phyloP scores from a whole-genome alignment of 2,329 filamentous ascomycete genomes.

The Nemania serpens region DNA sequence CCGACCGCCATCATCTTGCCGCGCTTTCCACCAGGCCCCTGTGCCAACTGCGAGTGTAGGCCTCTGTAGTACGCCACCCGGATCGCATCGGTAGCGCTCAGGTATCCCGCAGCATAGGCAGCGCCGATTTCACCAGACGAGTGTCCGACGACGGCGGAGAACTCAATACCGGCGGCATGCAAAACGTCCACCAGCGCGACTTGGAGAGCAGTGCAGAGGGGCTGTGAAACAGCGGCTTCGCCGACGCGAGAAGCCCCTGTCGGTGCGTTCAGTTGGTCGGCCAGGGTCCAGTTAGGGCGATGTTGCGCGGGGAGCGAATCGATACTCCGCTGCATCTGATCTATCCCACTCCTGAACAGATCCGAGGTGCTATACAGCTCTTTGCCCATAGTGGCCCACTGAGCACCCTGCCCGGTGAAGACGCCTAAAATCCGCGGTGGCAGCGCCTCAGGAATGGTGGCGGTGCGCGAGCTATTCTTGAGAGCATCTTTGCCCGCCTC shows the following conservation, averaged over 20 bases:
- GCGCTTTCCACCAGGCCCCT: not conserved
- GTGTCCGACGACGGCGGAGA: constrained; percentile 30
- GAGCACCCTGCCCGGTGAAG: constrained; percentile 38
- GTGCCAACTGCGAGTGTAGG: not conserved
- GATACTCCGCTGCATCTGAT: not conserved
- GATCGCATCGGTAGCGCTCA: constrained; percentile 49
- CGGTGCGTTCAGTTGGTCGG: constrained; percentile 25
- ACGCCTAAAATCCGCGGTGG: constrained; percentile 27
- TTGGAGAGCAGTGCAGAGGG: constrained; percentile 32
- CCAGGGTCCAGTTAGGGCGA: not conserved
- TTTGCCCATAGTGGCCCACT: constrained; percentile 27
- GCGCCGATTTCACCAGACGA: constrained; percentile 50
- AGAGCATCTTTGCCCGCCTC: not conserved
- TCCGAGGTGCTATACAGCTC: not conserved
- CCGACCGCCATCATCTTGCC: constrained; percentile 8
- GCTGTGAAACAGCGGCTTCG: constrained; percentile 38
- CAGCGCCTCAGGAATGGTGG: not conserved
- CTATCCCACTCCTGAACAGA: not conserved
- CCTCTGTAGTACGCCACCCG: constrained; percentile 28
- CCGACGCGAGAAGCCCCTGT: constrained; percentile 12
- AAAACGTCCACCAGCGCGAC: constrained; percentile 28
- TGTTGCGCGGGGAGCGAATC: constrained; percentile 26
- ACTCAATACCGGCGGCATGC: constrained; percentile 11
- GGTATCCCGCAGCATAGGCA: constrained; percentile 51
- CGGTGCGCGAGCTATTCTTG: not conserved